Base-by-base conservation (phyloP, 2,329 filamentous ascomycete genomes). In the Raffaelea ambrosiae region DNA sequence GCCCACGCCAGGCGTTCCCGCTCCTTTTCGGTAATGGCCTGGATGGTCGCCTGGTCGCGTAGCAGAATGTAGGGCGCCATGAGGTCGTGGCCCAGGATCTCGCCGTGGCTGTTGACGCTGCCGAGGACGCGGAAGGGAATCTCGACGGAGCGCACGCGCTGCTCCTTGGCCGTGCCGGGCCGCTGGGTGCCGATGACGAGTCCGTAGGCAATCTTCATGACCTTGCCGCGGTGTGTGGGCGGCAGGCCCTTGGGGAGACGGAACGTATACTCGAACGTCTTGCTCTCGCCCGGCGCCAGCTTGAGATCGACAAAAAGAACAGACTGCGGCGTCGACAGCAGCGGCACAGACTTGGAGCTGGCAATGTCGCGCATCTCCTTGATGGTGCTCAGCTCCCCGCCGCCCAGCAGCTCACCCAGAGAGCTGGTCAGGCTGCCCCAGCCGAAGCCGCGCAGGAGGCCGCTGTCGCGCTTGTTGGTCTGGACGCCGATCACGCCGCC, bases 291-390 rank as follows among this genome's bases (percentile, higher is more conserved):
- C 0, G 93, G 90, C 7, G 78, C 83, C 20, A 98, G 76, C 57
- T 85, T 82, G 48, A 98, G 71, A 63, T 98, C 90, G 46, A 98
- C 93, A 63, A 98, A 98, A 13, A 98, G 70, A 52, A 98, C 88
- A 2, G 89, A 95, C 66, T 97, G 93, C 1, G 91, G 90, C 5
- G 91, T 97, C 16, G 88, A 93, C n/a, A 98, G 74, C 42, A 98
- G 71, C 0, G 93, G 93, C 40, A 98, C 84, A 3, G 87, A 85
- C 61, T 88, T 90, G 29, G 88, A 86, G 62, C 85, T 93, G 22
- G 85, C 86, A 44, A 86, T 84, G 3, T 86, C 87, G 54, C 90
- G 84, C 88, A 97, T 96, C 61, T 97, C 90, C 59, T 90, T 89
- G 61, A 98, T 90, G 50, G 86, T 94, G 66, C 91, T 95, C 55